These are phyloP conservation scores for Cocos nucifera DNA, from an alignment of 176 grass and related monocot genomes.

Conservation along the genomic window DNA sequence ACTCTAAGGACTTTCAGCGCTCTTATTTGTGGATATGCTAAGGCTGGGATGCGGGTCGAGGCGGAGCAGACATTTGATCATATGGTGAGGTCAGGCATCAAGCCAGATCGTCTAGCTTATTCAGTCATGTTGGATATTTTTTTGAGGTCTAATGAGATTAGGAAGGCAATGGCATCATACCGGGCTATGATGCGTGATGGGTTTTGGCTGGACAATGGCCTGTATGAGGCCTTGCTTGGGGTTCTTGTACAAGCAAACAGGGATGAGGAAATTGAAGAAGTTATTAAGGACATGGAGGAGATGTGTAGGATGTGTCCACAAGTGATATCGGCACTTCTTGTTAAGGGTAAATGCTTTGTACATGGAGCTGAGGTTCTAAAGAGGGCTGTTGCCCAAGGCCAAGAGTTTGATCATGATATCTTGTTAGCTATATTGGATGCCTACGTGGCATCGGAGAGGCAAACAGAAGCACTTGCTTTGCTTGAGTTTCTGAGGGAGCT, in stretches of 20 bases:
- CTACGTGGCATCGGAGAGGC: constrained; percentile 36
- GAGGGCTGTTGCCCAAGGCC: constrained; percentile 47
- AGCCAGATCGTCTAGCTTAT: constrained; percentile 74
- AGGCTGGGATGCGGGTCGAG: constrained; percentile 56
- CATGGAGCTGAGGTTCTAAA: constrained; percentile 63
- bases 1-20: constrained; percentile 70
- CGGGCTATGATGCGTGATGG: constrained; percentile 55
- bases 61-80: constrained; percentile 53
- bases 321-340: constrained; percentile 43
- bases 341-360: constrained; percentile 53
- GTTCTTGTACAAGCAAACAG: constrained; percentile 40
- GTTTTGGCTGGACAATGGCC: constrained; percentile 37
- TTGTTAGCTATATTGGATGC: constrained; percentile 58
- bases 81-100: constrained; percentile 61
- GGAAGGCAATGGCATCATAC: constrained; percentile 63
- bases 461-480: constrained; percentile 50
- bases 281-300: constrained; percentile 65
- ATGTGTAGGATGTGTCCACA: constrained; percentile 46
- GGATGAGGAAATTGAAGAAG: constrained; percentile 39
- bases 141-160: constrained; percentile 53
- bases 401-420: constrained; percentile 46
- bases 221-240: constrained; percentile 55
- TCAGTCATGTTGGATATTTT: constrained; percentile 79
- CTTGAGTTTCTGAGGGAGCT: constrained; percentile 53
- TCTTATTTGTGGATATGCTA: constrained; percentile 83